Conservation (phyloP, 345 rosid genomes). For the Rhodomyrtus tomentosa region DNA sequence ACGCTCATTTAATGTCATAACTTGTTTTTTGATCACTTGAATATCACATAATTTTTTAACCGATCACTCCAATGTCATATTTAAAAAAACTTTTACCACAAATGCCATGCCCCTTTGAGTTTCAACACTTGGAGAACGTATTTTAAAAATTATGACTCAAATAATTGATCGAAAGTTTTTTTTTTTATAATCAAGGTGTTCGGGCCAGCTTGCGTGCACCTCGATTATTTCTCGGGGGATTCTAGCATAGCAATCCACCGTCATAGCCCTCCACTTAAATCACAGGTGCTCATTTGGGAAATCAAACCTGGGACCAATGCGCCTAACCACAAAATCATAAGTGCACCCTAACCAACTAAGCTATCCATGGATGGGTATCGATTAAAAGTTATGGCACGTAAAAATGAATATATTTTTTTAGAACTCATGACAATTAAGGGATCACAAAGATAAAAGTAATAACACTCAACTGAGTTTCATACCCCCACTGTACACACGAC, state of each 20-base stretch:
- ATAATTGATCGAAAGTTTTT: neutral
- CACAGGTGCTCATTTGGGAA: no score
- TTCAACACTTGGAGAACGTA: neutral
- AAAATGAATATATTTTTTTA: neutral
- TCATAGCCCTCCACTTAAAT: no score
- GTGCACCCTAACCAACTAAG: no score
- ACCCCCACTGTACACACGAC: fast-evolving
- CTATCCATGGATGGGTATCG: no score
- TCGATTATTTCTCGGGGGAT: no score
- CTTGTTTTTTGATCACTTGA: neutral
- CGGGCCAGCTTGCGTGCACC: no score
- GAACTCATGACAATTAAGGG: neutral
- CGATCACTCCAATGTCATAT: neutral
- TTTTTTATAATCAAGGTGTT: no score
- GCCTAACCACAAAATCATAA: no score
- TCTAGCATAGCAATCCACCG: no score
- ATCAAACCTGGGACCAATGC: no score
- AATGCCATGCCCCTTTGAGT: neutral
- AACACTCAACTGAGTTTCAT: neutral
- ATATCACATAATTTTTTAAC: fast-evolving
- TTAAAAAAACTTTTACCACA: neutral
- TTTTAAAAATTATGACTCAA: neutral
- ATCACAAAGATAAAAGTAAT: neutral
- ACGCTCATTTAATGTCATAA: fast-evolving
- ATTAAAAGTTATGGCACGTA: fast-evolving